These are phyloP conservation scores for Paxillus ammoniavirescens DNA, from an alignment of 768 basidiomycete genomes.

Conservation along the genomic window DNA sequence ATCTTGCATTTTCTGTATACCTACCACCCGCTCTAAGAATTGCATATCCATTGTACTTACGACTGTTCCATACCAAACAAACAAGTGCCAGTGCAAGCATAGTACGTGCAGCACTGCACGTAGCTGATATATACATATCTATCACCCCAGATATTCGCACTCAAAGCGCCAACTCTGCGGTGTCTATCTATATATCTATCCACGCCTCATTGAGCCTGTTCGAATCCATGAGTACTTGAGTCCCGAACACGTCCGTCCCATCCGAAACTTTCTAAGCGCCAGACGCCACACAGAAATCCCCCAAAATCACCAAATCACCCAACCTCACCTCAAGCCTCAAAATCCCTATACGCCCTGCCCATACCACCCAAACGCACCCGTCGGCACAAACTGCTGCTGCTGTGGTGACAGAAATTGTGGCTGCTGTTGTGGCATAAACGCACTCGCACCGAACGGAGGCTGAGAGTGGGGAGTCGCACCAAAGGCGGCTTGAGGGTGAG, in stretches of 20 bases:
- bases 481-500: slow-evolving; percentile 17
- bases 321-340: neutral
- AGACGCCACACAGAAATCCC: neutral
- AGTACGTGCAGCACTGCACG: too few relatives aligned
- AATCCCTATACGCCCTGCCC: slow-evolving; percentile 16
- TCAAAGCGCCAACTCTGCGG: too few relatives aligned
- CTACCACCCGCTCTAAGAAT: too few relatives aligned
- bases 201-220: neutral
- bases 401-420: neutral
- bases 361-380: slow-evolving; percentile 19
- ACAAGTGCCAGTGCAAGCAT: too few relatives aligned
- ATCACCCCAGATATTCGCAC: too few relatives aligned
- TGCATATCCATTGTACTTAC: too few relatives aligned
- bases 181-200: too few relatives aligned
- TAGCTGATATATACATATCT: too few relatives aligned
- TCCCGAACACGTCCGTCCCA: neutral
- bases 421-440: slow-evolving; percentile 22
- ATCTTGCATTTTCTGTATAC: too few relatives aligned
- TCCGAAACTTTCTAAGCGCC: too few relatives aligned
- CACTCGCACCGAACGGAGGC: slow-evolving; percentile 13
- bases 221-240: neutral
- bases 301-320: neutral
- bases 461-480: too few relatives aligned
- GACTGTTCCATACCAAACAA: too few relatives aligned
- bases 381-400: slow-evolving; percentile 8